Evolutionary conservation across 768 basidiomycete species (phyloP).

Genomic region (Boletus rubroflammeus): DNA sequence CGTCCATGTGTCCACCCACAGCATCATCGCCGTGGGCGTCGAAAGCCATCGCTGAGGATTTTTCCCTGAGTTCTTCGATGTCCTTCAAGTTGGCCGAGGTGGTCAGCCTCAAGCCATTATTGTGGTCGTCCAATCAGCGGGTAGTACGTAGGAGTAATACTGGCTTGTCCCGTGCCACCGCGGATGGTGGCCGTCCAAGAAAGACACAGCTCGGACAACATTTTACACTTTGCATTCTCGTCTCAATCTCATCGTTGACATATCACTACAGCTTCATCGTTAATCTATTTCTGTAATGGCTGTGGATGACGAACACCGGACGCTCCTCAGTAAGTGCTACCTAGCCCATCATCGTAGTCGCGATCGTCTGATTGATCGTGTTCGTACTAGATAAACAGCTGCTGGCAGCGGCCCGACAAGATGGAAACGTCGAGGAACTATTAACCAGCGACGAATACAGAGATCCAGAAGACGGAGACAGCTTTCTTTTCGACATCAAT

Average conservation of each 20-base stretch:
- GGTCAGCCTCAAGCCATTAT: not conserved
- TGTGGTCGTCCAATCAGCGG: not conserved
- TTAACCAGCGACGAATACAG: slow-evolving; percentile 18
- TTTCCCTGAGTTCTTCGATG: not conserved
- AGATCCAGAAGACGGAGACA: slow-evolving; percentile 12
- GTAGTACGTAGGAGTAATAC: not conserved
- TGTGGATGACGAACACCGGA: slow-evolving; percentile 8
- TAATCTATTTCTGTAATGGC: slow-evolving; percentile 11
- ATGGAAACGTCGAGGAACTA: slow-evolving; percentile 27
- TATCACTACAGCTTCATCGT: not conserved
- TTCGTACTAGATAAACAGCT: slow-evolving; percentile 22
- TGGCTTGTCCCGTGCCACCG: not conserved
- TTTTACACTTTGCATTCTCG: not conserved
- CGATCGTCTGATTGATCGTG: not conserved
- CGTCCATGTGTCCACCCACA: slow-evolving; percentile 5
- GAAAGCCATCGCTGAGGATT: slow-evolving; percentile 5
- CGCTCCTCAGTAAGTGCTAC: slow-evolving; percentile 19
- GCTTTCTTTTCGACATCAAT: slow-evolving; percentile 31
- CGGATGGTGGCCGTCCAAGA: not conserved
- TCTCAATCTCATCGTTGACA: not conserved
- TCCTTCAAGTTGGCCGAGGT: not conserved
- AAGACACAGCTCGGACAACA: not conserved
- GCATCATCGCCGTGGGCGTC: not conserved
- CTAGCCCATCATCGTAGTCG: not conserved
- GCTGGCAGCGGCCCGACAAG: slow-evolving; percentile 22